Evolutionary conservation across 2,329 filamentous ascomycete species (phyloP), one percentile per base, ranked within the genome.

Genomic region (Fusarium burgessii): DNA sequence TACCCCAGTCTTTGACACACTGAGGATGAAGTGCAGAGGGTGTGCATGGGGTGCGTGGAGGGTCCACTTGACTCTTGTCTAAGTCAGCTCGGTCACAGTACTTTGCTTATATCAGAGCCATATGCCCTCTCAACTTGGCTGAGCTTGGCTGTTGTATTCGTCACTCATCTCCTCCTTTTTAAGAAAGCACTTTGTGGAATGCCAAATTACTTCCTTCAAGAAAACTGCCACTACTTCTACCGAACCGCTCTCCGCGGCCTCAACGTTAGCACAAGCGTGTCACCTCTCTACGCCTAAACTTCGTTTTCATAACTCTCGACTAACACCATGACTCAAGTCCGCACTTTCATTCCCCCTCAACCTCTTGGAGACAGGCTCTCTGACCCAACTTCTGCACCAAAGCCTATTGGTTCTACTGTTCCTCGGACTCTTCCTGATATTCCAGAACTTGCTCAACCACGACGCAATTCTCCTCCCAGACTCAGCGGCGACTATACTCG

Each of bases 211-310:
- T 97, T 86, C 82, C 85, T 93, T 62, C 91, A 96, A 86, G 92
- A 97, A 86, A 92, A 97, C 82, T 97, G 93, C 78, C 93, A 97
- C 81, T 97, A 97, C 84, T 97, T 97, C 84, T 96, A 93, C 85
- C 93, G 93, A 86, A 97, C 91, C 82, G 92, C 93, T 79, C 85
- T 97, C 84, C 93, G 93, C 86, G 91, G 94, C 79, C 85, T 97
- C 76, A 95, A 92, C 78, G 90, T 97, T 76, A 88, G 90, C 83
- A 97, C 93, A 76, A 88, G 85, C 77, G 89, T 97, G 81, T 93
- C 92, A 73, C 91, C 92, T 75, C 85, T 93, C 58, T 94, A 93
- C 85, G 88, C 87, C 82, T 93, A 85, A 87, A 67, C 51, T 52
- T 57, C 50, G 46, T 66, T 52, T 36, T 36, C 43, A 68, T 58